Evolutionary conservation across 2,329 filamentous ascomycete genomes (phyloP), one percentile per base, ranked within the genome.

Genomic region (Ceratocystis papillata): DNA sequence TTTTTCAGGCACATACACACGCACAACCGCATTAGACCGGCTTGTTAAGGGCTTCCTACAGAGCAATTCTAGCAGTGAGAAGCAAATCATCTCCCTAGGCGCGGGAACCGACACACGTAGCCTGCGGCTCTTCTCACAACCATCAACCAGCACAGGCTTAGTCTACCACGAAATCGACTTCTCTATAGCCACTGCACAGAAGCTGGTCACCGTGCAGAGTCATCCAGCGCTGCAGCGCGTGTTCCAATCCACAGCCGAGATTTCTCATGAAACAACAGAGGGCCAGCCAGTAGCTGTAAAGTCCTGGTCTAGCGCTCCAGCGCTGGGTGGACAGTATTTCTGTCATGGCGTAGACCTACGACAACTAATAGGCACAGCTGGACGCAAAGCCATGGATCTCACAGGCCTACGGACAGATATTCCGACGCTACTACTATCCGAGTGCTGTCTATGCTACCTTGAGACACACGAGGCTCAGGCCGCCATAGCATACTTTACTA

Each of bases 131-230:
- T 81, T 89, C 67, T 76, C 82, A 7, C 73, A 77, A 17, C 74
- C 77, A 0, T 67, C 69, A 25, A 28, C 17, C n/a, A 44, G 72
- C 4, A 66, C 71, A 15, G 72, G 75, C 12, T 75, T 96, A 20
- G 74, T 87, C 67, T 99, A 97, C 74, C 92, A 97, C 74, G 94
- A 99, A 75, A 79, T 99, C 66, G 94, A 99, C 75, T 97, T 97
- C 72, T 81, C 88, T 0, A 76, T 81, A 25, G 91, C 92, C 65
- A 86, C 85, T n/a, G 73, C 77, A 2, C 80, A 81, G 53, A 96
- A 93, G 75, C 80, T 88, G 55, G 75, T 75, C 64, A 77, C 77
- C 2, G 76, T 81, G 5, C 75, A 82, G 70, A 77, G 80, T 28
- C 79, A 80, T 0, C 76, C 79, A 0, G 67, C 68, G 1, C 72